Evolutionary conservation across 2,329 filamentous ascomycete species (phyloP), one percentile per base, ranked within the genome.

Genomic region (Scedosporium dehoogii): DNA sequence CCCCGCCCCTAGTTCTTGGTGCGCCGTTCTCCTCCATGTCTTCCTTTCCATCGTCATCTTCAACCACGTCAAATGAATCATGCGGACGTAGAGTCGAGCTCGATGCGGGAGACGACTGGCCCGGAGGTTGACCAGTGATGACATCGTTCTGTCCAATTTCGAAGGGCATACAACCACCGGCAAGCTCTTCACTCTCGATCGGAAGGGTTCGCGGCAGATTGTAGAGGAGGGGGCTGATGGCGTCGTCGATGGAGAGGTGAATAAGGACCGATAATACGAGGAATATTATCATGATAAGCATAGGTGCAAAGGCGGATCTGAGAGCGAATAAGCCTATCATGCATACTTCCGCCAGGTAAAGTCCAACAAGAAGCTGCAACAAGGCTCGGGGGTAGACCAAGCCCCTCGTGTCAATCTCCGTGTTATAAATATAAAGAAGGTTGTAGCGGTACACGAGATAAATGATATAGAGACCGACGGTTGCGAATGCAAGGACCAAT

Each of bases 391-490:
- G 88, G 71, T 96, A 97, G 68, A 91, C 87, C 14, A 93, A 83
- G 16, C 93, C 92, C 70, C 96, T 91, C 44, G 90, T 96, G 71
- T 97, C 92, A 69, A 96, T 87, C 64, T 85, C 77, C 7, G 89
- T 85, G 71, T 96, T 90, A 59, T 87, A 88, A 42, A 96, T 91
- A 73, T 91, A 97, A 59, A 97, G 81, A 62, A 97, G 76, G 71
- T 96, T 96, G 80, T 97, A 96, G 18, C 90, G 85, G 80, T 91
- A 96, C 58, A 92, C 90, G 60, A 93, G 78, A 72, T 96, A 96
- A 74, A 96, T 92, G 51, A 94, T 78, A 23, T 81, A 85, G 64
- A 97, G 83, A 29, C 91, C 92, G 46, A 90, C 80, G 1, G 88
- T 86, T 1, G 91, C 90, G 69, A 96, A 97, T 4, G 87, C 84